Percentiles rank a stretch among this genome's conserved stretches.
These are phyloP conservation scores for Fusarium floridanum DNA, from an alignment of 2,329 filamentous ascomycete species.

Conservation along the genomic window DNA sequence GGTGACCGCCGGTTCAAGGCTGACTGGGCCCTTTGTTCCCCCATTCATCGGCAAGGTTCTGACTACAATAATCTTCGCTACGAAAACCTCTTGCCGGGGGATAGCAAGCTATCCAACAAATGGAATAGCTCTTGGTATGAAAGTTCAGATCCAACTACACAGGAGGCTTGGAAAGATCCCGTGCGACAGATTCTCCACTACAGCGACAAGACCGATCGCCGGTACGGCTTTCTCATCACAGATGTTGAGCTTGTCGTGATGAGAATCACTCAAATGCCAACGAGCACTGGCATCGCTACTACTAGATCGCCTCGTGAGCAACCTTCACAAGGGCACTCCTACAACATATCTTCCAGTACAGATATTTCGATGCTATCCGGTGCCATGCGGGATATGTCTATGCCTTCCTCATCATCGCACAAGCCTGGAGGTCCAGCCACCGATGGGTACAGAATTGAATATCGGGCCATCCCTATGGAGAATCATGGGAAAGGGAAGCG, in stretches of 20 bases:
- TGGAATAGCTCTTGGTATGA: background rate
- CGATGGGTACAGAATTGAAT: background rate
- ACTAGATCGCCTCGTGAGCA: background rate
- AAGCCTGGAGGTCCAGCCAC: background rate
- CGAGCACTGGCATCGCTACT: background rate
- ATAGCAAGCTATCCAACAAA: conserved; percentile 2
- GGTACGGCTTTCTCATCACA: conserved; percentile 21
- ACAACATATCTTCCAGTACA: background rate
- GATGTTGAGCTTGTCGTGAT: conserved; percentile 57
- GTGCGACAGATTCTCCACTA: conserved; percentile 1
- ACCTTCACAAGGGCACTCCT: background rate
- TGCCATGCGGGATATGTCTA: background rate
- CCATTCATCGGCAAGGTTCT: background rate
- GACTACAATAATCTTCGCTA: background rate
- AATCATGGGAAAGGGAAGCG: background rate
- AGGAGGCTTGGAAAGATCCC: background rate
- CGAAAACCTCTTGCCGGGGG: background rate
- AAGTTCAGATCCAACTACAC: background rate
- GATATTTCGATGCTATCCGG: background rate
- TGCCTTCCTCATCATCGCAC: background rate
- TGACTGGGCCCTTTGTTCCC: background rate
- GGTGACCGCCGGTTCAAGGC: background rate
- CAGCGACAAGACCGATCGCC: background rate
- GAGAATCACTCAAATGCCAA: background rate
- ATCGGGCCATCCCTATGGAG: background rate